Base-by-base conservation (phyloP, 2,329 filamentous ascomycete species). In the Shiraia bambusicola region DNA sequence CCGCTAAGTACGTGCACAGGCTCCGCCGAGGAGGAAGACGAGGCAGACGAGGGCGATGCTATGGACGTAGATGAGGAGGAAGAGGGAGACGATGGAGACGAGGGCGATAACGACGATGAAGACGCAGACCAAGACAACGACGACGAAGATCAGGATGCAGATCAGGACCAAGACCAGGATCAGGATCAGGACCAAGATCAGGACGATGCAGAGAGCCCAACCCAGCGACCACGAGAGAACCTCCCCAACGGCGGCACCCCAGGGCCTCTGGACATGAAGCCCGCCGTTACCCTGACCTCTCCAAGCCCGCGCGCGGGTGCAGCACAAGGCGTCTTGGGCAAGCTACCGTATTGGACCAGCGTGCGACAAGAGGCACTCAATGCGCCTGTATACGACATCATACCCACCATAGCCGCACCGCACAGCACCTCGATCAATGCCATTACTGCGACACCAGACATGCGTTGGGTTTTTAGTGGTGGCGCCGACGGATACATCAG, bases 371-470 rank as follows among this genome's bases (percentile, higher is more conserved):
- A 95, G 61, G 87, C 83, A n/a, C 73, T 95, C 35, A 84, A 79
- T 1, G 92, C 93, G 11, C 74, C 78, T 28, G 81, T 86, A 2
- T 98, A 97, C 73, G 93, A 98, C 65, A 95, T 98, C 46, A 86
- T 95, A 1, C 93, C 93, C 2, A 97, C 93, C 15, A 97, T 97
- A 72, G 93, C 93, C 2, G 93, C 93, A 3, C 93, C 93, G 1
- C 91, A 96, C 67, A 87, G 89, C 49, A 98, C 93, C 3, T 96
- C 90, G 38, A 88, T 98, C 69, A 98, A 98, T 64, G 86, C 90
- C 8, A 81, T 98, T 44, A 84, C 90, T 16, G 85, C 93, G 24
- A 98, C 93, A 0, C 91, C 90, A 2, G 93, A 98, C 67, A 85
- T 96, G 76, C 82, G 90, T 40, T 97, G 90, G 80, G 92, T 95